phyloP scores from a whole-genome alignment of 805 yeast genomes.

The Teunomyces kruisii region DNA sequence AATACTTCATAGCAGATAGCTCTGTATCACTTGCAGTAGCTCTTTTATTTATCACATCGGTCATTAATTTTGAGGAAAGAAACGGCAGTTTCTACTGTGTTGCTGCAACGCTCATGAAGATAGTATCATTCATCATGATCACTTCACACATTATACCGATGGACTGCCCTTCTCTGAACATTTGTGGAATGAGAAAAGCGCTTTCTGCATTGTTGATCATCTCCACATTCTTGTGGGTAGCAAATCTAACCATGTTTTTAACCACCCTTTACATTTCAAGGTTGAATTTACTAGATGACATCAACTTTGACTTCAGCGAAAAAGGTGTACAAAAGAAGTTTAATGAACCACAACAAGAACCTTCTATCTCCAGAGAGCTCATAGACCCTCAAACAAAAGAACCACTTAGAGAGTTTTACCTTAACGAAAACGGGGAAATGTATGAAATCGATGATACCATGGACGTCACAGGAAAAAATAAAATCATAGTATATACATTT shows the following conservation, averaged over 20 bases:
- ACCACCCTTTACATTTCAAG: slow-evolving; percentile 40
- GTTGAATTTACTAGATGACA: slow-evolving; percentile 30
- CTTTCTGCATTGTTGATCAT: slow-evolving; percentile 37
- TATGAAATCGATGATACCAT: slow-evolving; percentile 17
- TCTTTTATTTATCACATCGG: slow-evolving; percentile 32
- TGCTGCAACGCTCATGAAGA: slow-evolving; percentile 31
- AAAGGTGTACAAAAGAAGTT: slow-evolving; percentile 8
- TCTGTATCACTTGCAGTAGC: slow-evolving; percentile 33
- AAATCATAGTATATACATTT: slow-evolving; percentile 30
- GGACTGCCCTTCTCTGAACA: slow-evolving; percentile 16
- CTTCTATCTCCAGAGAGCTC: neutral
- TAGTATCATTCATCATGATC: slow-evolving; percentile 35
- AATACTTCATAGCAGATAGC: slow-evolving; percentile 38
- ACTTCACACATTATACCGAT: slow-evolving; percentile 26
- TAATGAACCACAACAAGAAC: slow-evolving; percentile 3
- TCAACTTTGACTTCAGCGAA: slow-evolving; percentile 31
- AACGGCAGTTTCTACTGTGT: slow-evolving; percentile 43
- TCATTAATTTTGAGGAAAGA: slow-evolving; percentile 38
- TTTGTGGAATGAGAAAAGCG: slow-evolving; percentile 35
- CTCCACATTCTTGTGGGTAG: slow-evolving; percentile 39
- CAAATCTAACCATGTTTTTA: slow-evolving; percentile 35
- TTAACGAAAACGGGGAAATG: slow-evolving; percentile 33
- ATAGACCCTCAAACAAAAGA: slow-evolving; percentile 13
- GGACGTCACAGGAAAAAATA: slow-evolving; percentile 22
- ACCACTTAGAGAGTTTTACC: slow-evolving; percentile 25